Evolutionary conservation across 2,329 filamentous ascomycete genomes (phyloP).

Genomic region (Curvularia hawaiiensis): DNA sequence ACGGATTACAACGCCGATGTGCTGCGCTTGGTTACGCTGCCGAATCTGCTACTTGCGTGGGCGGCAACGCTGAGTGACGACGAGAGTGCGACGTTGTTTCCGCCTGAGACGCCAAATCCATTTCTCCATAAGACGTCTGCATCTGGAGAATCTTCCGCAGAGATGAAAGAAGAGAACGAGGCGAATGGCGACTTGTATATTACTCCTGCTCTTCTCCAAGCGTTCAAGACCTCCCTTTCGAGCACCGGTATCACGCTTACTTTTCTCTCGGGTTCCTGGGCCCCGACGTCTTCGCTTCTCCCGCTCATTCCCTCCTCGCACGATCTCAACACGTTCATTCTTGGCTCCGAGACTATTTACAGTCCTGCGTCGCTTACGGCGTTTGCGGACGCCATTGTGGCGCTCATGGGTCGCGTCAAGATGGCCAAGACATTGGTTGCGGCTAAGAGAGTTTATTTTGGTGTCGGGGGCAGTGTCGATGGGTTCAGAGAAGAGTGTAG

Average conservation of each 20-base stretch:
- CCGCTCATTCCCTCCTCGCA: constrained; percentile 56
- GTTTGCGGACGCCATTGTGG: constrained; percentile 71
- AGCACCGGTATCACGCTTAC: constrained; percentile 60
- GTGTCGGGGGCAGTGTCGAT: constrained; percentile 80
- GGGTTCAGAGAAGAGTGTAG: constrained; percentile 64
- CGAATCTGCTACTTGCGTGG: constrained; percentile 77
- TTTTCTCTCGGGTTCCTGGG: constrained; percentile 79
- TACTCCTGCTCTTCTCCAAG: constrained; percentile 60
- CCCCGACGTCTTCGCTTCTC: constrained; percentile 60
- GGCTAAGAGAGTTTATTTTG: constrained; percentile 83
- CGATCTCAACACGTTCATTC: constrained; percentile 54
- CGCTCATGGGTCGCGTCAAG: constrained; percentile 59
- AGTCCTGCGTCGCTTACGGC: constrained; percentile 71
- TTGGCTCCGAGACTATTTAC: constrained; percentile 85
- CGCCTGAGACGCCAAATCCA: constrained; percentile 25
- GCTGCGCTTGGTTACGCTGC: constrained; percentile 76
- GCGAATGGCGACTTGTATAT: constrained; percentile 63
- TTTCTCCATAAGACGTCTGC: constrained; percentile 12
- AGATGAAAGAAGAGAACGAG: constrained; percentile 37
- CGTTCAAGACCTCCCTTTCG: constrained; percentile 63
- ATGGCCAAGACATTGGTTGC: constrained; percentile 69
- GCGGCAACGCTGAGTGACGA: constrained; percentile 33
- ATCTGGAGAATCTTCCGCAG: not conserved
- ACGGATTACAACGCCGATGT: constrained; percentile 83
- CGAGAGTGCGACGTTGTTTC: constrained; percentile 21